phyloP scores from a whole-genome alignment of 306 rosid species.

The Morella rubra region DNA sequence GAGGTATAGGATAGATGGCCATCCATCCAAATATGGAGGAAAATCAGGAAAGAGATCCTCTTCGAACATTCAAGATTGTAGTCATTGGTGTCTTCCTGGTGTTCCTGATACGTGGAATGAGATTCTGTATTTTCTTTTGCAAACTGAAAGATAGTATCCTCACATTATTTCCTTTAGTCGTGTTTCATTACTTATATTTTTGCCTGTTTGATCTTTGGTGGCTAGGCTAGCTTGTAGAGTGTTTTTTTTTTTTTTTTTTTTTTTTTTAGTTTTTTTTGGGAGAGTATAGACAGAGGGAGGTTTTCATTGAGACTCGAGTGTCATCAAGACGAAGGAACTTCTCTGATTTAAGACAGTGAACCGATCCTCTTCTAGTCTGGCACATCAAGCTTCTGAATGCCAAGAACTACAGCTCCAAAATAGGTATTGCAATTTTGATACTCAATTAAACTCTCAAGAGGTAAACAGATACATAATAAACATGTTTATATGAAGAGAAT shows the following conservation, averaged over 20 bases:
- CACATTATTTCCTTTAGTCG: conserved; percentile 3
- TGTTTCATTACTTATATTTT: conserved; percentile 16
- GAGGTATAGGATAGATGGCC: conserved; percentile 72
- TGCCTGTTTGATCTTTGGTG: background rate
- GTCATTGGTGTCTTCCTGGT: conserved; percentile 99
- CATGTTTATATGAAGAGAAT: background rate
- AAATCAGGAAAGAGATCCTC: conserved; percentile 32
- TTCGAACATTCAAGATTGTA: conserved; percentile 70
- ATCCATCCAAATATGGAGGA: conserved; percentile 77
- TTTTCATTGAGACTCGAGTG: background rate
- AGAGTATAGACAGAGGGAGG: background rate
- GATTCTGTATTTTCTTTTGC: conserved; percentile 62
- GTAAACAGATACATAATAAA: background rate
- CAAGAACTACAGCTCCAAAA: too few species aligned
- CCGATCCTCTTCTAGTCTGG: too few species aligned
- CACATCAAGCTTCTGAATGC: too few species aligned
- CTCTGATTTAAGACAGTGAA: too few species aligned
- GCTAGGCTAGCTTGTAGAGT: background rate
- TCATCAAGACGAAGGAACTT: background rate
- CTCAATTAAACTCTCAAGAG: background rate
- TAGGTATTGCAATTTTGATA: background rate
- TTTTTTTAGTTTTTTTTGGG: background rate
- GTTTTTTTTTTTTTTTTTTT: background rate
- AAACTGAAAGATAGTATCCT: conserved; percentile 26
- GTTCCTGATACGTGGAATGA: conserved; percentile 92